Conservation (phyloP, 148 eudicot species). For the Nepenthes gracilis region DNA sequence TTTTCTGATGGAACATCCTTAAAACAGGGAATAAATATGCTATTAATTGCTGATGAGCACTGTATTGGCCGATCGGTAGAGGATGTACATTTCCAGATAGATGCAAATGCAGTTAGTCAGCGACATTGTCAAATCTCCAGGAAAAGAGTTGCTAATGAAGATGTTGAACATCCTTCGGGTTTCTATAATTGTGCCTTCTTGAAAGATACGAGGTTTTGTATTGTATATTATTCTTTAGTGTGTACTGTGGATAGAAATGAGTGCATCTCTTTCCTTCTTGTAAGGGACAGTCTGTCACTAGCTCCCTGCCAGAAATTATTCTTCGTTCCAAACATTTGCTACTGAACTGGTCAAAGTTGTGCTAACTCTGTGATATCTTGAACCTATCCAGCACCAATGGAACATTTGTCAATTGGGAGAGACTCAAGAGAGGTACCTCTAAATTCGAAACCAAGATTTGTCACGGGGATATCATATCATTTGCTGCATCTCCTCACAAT, state of each 20-base stretch:
- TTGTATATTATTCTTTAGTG: neutral
- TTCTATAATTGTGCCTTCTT: slow-evolving; percentile 31
- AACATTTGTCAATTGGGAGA: slow-evolving; percentile 78
- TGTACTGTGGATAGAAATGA: neutral
- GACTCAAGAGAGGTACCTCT: slow-evolving; percentile 51
- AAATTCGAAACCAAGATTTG: slow-evolving; percentile 44
- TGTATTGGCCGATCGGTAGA: slow-evolving; percentile 67
- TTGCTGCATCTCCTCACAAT: slow-evolving; percentile 68
- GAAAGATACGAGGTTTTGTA: slow-evolving; percentile 72
- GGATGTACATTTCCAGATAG: slow-evolving; percentile 59
- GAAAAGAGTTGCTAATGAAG: slow-evolving; percentile 42
- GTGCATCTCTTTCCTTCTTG: neutral
- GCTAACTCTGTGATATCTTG: slow-evolving; percentile 5
- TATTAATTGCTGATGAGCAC: slow-evolving; percentile 69
- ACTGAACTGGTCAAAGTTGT: neutral
- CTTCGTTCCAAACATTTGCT: neutral
- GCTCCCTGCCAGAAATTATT: neutral
- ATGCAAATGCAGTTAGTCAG: slow-evolving; percentile 68
- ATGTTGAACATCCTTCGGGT: slow-evolving; percentile 35
- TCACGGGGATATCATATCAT: slow-evolving; percentile 85
- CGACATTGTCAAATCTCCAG: slow-evolving; percentile 66
- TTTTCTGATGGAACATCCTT: neutral
- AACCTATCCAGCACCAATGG: slow-evolving; percentile 75
- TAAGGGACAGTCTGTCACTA: neutral
- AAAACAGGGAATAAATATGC: slow-evolving; percentile 74